Conservation (phyloP, 768 basidiomycete species). For the Cystobasidium onofrii region DNA sequence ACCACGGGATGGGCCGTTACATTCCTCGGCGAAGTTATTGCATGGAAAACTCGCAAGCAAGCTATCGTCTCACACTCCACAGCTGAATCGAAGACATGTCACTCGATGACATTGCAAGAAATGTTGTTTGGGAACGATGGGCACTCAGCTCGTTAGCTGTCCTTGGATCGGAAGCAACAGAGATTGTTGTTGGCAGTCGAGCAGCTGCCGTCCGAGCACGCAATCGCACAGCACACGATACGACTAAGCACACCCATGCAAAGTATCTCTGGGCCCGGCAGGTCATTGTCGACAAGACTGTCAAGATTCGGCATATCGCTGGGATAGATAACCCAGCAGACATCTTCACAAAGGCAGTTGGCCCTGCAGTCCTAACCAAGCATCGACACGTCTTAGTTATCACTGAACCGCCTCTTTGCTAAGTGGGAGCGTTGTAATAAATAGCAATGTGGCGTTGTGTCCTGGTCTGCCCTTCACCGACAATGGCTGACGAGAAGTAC, state of each 20-base stretch:
- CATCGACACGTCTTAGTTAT: not conserved
- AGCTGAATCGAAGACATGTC: conserved; percentile 40
- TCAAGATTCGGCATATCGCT: conserved; percentile 35
- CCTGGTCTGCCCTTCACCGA: not conserved
- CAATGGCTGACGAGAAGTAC: not conserved
- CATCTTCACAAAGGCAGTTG: conserved; percentile 41
- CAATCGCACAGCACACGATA: conserved; percentile 43
- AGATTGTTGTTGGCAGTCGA: conserved; percentile 40
- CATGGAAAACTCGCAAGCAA: conserved; percentile 1
- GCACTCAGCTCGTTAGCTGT: not conserved
- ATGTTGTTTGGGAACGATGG: conserved; percentile 20
- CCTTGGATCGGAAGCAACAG: not conserved
- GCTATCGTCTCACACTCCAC: conserved; percentile 31
- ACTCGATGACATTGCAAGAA: not conserved
- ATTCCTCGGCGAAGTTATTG: not conserved
- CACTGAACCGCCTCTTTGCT: too few species aligned
- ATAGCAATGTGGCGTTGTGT: too few species aligned
- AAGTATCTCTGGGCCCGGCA: conserved; percentile 46
- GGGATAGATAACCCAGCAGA: conserved; percentile 41
- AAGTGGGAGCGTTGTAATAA: not conserved
- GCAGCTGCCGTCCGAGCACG: conserved; percentile 43
- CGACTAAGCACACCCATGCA: conserved; percentile 49
- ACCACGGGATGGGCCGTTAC: not conserved
- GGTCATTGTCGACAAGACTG: conserved; percentile 34
- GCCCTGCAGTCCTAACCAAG: too few species aligned